Evolutionary conservation across 345 rosid species (phyloP), one percentile per base, ranked within the genome.

Genomic region (Dipteronia sinensis): DNA sequence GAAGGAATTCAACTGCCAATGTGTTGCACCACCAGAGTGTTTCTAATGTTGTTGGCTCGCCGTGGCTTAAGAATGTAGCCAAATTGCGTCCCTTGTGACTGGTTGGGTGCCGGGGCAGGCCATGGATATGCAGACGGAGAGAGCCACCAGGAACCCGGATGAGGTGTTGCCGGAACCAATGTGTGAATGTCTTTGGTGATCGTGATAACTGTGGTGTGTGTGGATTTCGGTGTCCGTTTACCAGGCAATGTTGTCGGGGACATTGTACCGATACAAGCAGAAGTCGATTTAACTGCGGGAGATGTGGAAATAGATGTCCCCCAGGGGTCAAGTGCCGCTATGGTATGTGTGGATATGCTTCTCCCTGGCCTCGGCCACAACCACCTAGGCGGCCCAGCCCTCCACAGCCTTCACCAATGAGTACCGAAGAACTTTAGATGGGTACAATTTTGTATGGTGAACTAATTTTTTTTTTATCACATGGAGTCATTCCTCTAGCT

Each of bases 341-440:
- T 73, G 95, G 90, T 40, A 82, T 91, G 89, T 91, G 94, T 56
- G 91, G 92, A 20, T 91, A 91, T 76, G 88, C 85, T 46, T 11
- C 47, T 25, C 84, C 85, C 0, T 7, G 42, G 13, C 84, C 66
- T 25, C 22, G 49, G 0, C 13, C 27, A n/a, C 75, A 3, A 1
- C 65, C 75, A 15, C 80, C 13, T 3, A 19, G 2, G 65, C 67
- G 15, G 15, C 65, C 8, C 38, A n/a, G 44, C 73, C 75, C 40
- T 31, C 65, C 46, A 16, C 67, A 77, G 53, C 67, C 75, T 9
- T 53, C 76, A 19, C 65, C 69, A 0, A 46, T 13, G 11, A 25
- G 59, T 0, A 4, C 27, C 25, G 69, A 74, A 10, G 59, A 62
- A 22, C 20, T 29, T 9, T 53, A 20, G 22, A 19, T 58, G 20